phyloP scores from a whole-genome alignment of 192 early-diverging fungal genomes.

The Pilaira anomala region DNA sequence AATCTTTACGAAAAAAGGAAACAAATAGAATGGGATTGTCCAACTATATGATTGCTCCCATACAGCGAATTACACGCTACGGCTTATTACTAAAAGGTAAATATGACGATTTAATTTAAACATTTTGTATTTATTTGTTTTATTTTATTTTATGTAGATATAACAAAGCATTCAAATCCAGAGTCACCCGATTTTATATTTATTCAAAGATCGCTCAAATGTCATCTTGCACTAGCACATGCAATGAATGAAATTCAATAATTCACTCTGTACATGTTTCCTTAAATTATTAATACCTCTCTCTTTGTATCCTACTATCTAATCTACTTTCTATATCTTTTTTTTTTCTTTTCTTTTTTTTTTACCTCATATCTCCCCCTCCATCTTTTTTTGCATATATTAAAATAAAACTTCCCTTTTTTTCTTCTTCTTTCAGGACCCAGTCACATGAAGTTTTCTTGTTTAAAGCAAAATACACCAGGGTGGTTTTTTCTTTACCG shows the following conservation, averaged over 20 bases:
- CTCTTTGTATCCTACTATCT: no score
- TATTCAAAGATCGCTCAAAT: slow-evolving; percentile 31
- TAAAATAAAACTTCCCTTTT: no score
- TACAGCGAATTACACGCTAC: slow-evolving; percentile 79
- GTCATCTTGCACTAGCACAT: slow-evolving; percentile 28
- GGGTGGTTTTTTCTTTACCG: no score
- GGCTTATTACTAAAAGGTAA: slow-evolving; percentile 59
- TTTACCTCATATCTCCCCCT: no score
- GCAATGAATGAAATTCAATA: slow-evolving; percentile 38
- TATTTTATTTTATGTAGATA: slow-evolving; percentile 24
- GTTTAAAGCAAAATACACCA: no score
- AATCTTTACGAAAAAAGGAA: slow-evolving; percentile 47
- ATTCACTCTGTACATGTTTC: no score
- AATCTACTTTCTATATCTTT: no score
- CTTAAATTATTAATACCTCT: no score
- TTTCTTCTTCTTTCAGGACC: no score
- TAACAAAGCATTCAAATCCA: slow-evolving; percentile 34
- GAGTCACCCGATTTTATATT: slow-evolving; percentile 23
- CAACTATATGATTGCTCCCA: slow-evolving; percentile 74
- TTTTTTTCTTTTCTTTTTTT: no score
- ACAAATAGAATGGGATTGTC: slow-evolving; percentile 61
- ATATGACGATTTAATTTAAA: background rate
- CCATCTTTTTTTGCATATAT: no score
- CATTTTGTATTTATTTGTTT: background rate
- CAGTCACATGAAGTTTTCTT: no score